Evolutionary conservation across 192 early-diverging fungal species (phyloP).

Genomic region (Backusella tuberculispora): DNA sequence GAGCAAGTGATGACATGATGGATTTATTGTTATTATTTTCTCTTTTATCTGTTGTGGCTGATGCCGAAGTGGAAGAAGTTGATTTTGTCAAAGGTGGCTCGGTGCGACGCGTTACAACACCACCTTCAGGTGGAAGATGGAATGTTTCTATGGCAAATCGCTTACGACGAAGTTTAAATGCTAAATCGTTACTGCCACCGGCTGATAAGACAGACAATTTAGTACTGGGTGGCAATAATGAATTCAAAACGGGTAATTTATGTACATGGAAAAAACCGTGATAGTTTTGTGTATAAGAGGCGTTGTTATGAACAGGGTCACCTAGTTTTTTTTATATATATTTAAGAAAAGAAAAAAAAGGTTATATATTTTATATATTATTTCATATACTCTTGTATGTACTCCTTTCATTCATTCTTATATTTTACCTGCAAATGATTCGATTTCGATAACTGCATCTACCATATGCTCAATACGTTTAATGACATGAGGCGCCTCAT

Average conservation of each 20-base stretch:
- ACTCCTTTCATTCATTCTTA: not conserved
- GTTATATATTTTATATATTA: not conserved
- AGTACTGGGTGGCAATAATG: conserved; percentile 70
- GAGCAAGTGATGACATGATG: conserved; percentile 21
- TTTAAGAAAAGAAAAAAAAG: not conserved
- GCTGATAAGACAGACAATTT: conserved; percentile 70
- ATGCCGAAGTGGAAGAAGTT: not conserved
- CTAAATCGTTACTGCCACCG: conserved; percentile 70
- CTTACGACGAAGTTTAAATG: conserved; percentile 88
- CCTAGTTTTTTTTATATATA: conserved; percentile 42
- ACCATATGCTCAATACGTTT: conserved; percentile 76
- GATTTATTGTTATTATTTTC: not conserved
- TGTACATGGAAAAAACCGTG: conserved; percentile 89
- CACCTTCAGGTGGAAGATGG: conserved; percentile 93
- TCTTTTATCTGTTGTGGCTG: not conserved
- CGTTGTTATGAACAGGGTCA: conserved; percentile 53
- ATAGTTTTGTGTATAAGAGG: conserved; percentile 71
- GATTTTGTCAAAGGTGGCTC: conserved; percentile 17
- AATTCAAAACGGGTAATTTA: conserved; percentile 79
- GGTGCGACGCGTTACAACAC: conserved; percentile 67
- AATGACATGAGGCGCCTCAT: conserved; percentile 53
- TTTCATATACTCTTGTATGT: too few relatives aligned
- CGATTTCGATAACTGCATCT: conserved; percentile 87
- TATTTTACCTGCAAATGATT: conserved; percentile 86
- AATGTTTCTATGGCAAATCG: conserved; percentile 92